Base-by-base conservation (phyloP, 2,329 filamentous ascomycete genomes). In the Botrytis pseudocinerea region DNA sequence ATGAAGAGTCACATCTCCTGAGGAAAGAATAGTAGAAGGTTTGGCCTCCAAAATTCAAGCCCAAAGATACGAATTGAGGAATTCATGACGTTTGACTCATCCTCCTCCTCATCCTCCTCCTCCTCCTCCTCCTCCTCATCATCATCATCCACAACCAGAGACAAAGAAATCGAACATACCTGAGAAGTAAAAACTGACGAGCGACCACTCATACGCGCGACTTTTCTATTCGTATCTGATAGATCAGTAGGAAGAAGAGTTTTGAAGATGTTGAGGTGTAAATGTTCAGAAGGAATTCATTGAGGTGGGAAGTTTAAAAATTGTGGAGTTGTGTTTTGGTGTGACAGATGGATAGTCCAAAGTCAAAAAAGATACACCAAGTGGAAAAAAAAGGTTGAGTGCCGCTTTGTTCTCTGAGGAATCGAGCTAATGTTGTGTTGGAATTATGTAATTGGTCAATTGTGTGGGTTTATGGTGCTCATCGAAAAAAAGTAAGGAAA, bases 171-270 rank as follows among this genome's bases (percentile, higher is more conserved):
- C 63, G 42, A 74, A 78, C 78, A 71, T 91, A 93, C 92, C 90
- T 95, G 92, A 85, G 92, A 95, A 86, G 92, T 95, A 87, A 94
- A 95, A 84, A 91, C 88, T 84, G 92, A 93, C 85, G 89, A 87
- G 88, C 91, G 91, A 87, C 91, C 91, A 91, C 91, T 92, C 92
- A 94, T 94, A 92, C 91, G 91, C 87, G 90, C 91, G 87, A 77
- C 79, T 76, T 59, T 68, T 75, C 69, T 73, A 63, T 73, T 69
- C 59, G 63, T 40, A 44, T 40, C 51, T 59, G 63, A 68, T 59
- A 68, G 40, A 48, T 68, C 46, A 68, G 62, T 69, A 44, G 40
- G 46, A 57, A 48, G 51, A 32, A 64, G 18, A 62, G 32, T n/a
- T 61, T 35, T 28, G 42, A 62, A 62, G 42, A 25, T 38, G 10